These are phyloP conservation scores for Dothistroma pini DNA, from an alignment of 2,329 filamentous ascomycete genomes.

Conservation along the genomic window DNA sequence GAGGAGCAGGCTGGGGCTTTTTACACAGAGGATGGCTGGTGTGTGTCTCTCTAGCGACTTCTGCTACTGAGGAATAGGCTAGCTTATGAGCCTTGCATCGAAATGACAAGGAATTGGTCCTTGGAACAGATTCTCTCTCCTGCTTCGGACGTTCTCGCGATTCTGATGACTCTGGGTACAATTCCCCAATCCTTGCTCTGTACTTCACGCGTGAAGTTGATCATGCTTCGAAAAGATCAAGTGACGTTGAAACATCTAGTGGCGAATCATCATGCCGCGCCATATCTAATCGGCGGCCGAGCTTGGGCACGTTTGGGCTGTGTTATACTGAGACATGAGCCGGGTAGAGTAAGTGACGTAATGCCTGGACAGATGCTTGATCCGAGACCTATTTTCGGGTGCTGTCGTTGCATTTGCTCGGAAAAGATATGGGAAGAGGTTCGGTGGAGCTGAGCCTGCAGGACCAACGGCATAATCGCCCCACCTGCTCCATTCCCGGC, in stretches of 20 bases:
- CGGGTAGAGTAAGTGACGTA: not conserved
- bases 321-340: not conserved
- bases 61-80: not conserved
- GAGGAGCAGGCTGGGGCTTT: not conserved
- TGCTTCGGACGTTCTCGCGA: too few relatives aligned
- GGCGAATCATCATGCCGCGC: not conserved
- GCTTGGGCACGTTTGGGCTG: not conserved
- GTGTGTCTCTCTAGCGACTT: not conserved
- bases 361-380: not conserved
- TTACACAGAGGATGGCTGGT: not conserved
- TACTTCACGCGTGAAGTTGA: too few relatives aligned
- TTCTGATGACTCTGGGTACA: too few relatives aligned
- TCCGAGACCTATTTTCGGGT: not conserved
- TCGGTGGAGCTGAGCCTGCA: slow-evolving; percentile 34
- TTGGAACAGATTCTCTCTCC: not conserved
- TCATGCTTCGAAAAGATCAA: not conserved
- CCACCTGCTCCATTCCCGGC: slow-evolving; percentile 45
- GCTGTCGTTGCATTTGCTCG: not conserved
- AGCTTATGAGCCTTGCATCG: not conserved
- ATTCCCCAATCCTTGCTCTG: too few relatives aligned
- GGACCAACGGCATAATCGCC: slow-evolving; percentile 43
- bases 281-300: not conserved
- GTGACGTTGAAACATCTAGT: not conserved
- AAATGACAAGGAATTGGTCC: not conserved
- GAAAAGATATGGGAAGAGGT: not conserved